A percentile compares a stretch with the other conserved stretches of the same genome.
phyloP scores from a whole-genome alignment of 129 eudicot genomes.

The Helianthus annuus region DNA sequence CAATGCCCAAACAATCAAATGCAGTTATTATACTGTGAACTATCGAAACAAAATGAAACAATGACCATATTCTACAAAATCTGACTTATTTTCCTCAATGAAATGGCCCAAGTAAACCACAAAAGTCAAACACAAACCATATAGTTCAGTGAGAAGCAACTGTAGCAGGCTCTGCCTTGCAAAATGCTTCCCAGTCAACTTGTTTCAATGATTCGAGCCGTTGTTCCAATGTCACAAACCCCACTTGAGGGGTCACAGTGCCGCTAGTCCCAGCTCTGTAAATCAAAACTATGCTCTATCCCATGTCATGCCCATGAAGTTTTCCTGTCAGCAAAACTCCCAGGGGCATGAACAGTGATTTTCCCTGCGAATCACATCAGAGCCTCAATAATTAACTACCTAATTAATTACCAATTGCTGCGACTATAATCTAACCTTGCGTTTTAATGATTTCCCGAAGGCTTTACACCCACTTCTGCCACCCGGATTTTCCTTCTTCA shows the following conservation, averaged over 20 bases:
- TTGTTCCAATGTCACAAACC: constrained; percentile 62
- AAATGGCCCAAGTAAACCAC: background rate
- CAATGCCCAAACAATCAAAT: background rate
- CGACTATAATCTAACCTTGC: constrained; percentile 60
- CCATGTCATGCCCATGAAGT: constrained; percentile 96
- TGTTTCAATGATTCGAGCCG: constrained; percentile 59
- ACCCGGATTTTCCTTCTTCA: constrained; percentile 71
- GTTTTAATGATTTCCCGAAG: constrained; percentile 73
- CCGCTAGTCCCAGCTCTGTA: constrained; percentile 56
- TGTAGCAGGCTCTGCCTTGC: constrained; percentile 45
- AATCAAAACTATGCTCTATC: constrained; percentile 51
- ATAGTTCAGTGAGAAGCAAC: constrained; percentile 33
- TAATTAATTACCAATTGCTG: background rate
- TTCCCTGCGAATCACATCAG: constrained; percentile 59
- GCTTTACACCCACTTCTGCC: constrained; percentile 87
- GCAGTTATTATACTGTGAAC: background rate
- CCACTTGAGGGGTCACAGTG: constrained; percentile 51
- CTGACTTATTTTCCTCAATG: constrained; percentile 3
- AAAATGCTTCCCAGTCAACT: constrained; percentile 63
- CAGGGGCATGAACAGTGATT: constrained; percentile 93
- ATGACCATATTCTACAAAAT: constrained; percentile 14
- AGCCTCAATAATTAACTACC: background rate
- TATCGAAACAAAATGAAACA: background rate
- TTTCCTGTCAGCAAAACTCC: constrained; percentile 86
- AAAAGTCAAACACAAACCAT: background rate